Evolutionary conservation across 2,329 filamentous ascomycete species (phyloP).

Genomic region (Ophidiomyces ophidiicola): DNA sequence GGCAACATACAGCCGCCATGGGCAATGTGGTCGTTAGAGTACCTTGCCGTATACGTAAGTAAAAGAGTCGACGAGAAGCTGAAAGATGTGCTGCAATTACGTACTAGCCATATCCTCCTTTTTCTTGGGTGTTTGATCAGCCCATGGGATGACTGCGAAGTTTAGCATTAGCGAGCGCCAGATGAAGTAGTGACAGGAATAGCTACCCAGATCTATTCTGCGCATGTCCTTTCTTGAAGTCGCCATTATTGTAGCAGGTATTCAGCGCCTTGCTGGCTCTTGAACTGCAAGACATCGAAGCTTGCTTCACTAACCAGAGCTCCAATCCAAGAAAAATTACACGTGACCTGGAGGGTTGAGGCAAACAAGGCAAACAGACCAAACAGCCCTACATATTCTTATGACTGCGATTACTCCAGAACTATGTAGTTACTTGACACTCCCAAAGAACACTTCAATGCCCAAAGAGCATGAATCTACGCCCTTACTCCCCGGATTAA

Average conservation of each 20-base stretch:
- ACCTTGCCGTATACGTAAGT: constrained; percentile 26
- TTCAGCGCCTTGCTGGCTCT: too few species aligned
- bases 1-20: constrained; percentile 63
- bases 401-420: background rate
- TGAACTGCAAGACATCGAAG: too few species aligned
- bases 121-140: constrained; percentile 57
- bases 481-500: too few species aligned
- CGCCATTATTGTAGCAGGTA: constrained; percentile 43
- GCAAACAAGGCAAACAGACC: background rate
- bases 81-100: constrained; percentile 19
- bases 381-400: background rate
- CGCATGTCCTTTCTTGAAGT: constrained; percentile 74
- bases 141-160: constrained; percentile 68
- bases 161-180: constrained; percentile 12
- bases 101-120: constrained; percentile 61
- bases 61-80: background rate
- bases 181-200: background rate
- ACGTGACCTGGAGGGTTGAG: background rate
- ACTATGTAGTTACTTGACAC: too few species aligned
- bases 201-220: constrained; percentile 57
- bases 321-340: background rate
- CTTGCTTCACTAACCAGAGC: background rate
- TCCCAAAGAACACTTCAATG: too few species aligned
- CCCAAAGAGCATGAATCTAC: too few species aligned
- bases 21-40: constrained; percentile 68